Evolutionary conservation across 164 flowering plant species (phyloP), one percentile per base, ranked within the genome.

Genomic region (Platanus orientalis): DNA sequence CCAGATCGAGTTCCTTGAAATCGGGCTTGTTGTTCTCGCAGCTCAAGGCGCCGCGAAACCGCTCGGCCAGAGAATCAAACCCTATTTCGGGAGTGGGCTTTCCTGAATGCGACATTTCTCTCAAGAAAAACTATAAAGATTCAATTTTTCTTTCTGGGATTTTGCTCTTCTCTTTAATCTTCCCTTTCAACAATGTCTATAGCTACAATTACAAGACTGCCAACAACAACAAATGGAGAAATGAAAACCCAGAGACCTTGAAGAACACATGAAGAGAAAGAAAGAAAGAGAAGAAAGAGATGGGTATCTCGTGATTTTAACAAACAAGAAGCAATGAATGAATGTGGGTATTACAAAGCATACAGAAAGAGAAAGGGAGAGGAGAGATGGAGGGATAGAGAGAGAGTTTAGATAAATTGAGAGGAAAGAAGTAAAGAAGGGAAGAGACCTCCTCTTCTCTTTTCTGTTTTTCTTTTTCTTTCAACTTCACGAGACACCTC

Each of bases 271-370:
- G 62, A 5, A 75, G 21, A 60, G 58, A 45, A 47, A 19, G 5
- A 7, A 36, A 36, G 42, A 36, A 36, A 36, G 9, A 6, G 72
- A 28, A 70, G 54, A 47, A 56, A 66, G 55, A 64, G 83, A 72
- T 75, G 84, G 82, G 83, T 86, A 83, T 84, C 90, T 84, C 89
- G 90, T 88, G 94, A 83, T 69, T 60, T 69, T 63, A 84, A 79
- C n/a, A n/a, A 84, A 82, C 75, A 69, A 56, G 78, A 85, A 75
- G 88, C 82, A 83, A 84, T 78, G 88, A 83, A 82, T 81, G 83
- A 80, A 81, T 81, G 87, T 67, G 80, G 66, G 68, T 65, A 57
- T 53, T 23, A 64, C 65, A 60, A 58, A 61, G 51, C 17, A 25
- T 24, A 42, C 42, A n/a, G 17, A 26, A 45, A 55, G 50, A 34